Base-by-base conservation (phyloP, 768 basidiomycete genomes). In the Trametes elegans region DNA sequence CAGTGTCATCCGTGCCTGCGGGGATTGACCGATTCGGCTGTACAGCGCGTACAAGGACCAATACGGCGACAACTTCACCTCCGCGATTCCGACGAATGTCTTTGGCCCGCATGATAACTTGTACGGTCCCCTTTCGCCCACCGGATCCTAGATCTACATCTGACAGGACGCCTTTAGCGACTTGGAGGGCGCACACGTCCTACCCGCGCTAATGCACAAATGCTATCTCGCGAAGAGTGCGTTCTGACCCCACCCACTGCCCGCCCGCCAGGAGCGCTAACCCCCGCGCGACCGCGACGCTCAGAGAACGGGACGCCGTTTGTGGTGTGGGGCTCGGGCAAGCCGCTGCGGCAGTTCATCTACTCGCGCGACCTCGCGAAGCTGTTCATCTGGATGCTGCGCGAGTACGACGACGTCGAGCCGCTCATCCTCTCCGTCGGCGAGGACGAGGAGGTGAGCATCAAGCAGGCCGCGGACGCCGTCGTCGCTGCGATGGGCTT, bases 1-100 rank as follows among this genome's bases (percentile, higher is more conserved):
- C 18, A 21, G 14, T n/a, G n/a, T n/a, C 14, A 18, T 19, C 21
- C 29, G 11, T n/a, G 38, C 32, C 14, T n/a, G 50, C 32, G 50
- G 29, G 28, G 43, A 38, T 38, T 53, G 47, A 54, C 42, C 41
- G 52, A 21, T 43, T 19, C 46, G 58, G 45, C 43, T 3, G 38
- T 24, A 24, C 55, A 95, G 94, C 59, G 95, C 95, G 0, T 98
- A 98, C 79, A 88, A 94, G 73, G 93, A 96, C 62, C 88, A 98
- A 70, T 96, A 87, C 63, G 95, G 94, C 18, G 85, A 85, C 74
- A 93, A 92, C 71, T 98, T 97, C 68, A 97, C 94, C 4, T 92
- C 93, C 36, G 93, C 94, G 13, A 98, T 98, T 66, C 95, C 96
- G 1, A 98, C 96, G 10, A 97, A 95, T 68, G 85, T 98, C n/a